Evolutionary conservation across 257 asterid species (phyloP), one percentile per base, ranked within the genome.

Genomic region (Forsythia suspensa): DNA sequence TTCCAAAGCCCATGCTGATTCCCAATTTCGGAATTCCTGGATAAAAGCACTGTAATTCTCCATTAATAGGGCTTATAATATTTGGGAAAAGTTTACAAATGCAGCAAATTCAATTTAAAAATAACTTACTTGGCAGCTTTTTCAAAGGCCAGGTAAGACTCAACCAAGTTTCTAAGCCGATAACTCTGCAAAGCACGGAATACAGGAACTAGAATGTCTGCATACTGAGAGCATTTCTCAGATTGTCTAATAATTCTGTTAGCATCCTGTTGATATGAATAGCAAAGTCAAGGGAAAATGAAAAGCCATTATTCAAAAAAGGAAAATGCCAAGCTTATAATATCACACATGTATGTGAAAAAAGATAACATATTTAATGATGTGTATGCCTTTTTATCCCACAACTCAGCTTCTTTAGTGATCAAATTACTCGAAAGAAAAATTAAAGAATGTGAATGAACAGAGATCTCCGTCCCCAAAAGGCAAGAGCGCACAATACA

Each of bases 1-100:
- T 87, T 93, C 98, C 92, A 95, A 83, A 63, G 96, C 99, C 98
- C 99, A 95, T 8, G 97, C 91, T 4, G 97, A 91, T 79, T 95
- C 99, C 97, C 98, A 95, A 82, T 92, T 95, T 55, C 99, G 98
- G 81, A 93, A 93, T 84, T 93, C 99, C 96, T 93, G 99, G 80
- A 92, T 84, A 74, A 95, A 93, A 84, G 97, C 91, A 93, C 99
- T 95, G 86, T 46, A 90, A 76, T 71, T 84, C 81, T 87, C 82
- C 85, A 86, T 78, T 78, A 82, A 88, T 86, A 90, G 84, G 86
- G 81, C 46, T 61, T 76, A 76, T 77, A 73, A 73, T 38, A 76
- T 42, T 73, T 37, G 37, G 51, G 77, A 12, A 77, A 74, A 77
- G 39, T 36, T 82, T 18, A 36, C 66, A 57, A 63, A 72, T 44